Conservation (phyloP, 768 basidiomycete genomes). For the Amanita pallidorosea region DNA sequence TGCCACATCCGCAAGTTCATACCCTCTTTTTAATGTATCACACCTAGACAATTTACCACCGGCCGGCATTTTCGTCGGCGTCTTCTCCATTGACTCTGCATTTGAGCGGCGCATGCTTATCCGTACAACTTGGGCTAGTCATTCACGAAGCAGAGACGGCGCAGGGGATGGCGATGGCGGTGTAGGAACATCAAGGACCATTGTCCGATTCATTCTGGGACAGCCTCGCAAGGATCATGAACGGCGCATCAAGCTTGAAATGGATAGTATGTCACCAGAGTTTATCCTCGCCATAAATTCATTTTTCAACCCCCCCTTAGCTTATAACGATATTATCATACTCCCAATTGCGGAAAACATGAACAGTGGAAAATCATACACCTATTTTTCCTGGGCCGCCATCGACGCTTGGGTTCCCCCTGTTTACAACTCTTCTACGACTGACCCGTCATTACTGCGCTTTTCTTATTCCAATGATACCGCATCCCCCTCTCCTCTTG, state of each 20-base stretch:
- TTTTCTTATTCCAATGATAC: constrained; percentile 63
- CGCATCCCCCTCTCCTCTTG: constrained; percentile 44
- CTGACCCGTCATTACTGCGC: constrained; percentile 23
- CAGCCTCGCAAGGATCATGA: constrained; percentile 75
- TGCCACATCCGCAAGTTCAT: constrained; percentile 17
- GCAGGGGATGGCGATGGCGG: constrained; percentile 61
- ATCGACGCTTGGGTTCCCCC: constrained; percentile 87
- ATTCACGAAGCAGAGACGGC: constrained; percentile 66
- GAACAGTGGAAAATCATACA: constrained; percentile 89
- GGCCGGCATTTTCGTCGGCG: constrained; percentile 78
- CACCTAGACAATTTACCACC: constrained; percentile 69
- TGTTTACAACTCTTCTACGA: constrained; percentile 40
- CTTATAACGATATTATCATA: constrained; percentile 78
- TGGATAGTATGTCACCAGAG: constrained; percentile 60
- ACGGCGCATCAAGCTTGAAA: constrained; percentile 72
- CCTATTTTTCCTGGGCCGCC: constrained; percentile 90
- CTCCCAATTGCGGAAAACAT: constrained; percentile 87
- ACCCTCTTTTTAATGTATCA: constrained; percentile 55
- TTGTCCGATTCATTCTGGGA: constrained; percentile 86
- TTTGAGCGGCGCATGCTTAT: constrained; percentile 82
- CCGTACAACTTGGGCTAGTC: constrained; percentile 82
- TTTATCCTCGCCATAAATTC: constrained; percentile 6
- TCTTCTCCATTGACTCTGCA: constrained; percentile 81
- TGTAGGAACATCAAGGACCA: constrained; percentile 67
- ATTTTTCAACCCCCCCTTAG: constrained; percentile 24